phyloP scores from a whole-genome alignment of 2,329 filamentous ascomycete genomes.

The Verticillium dahliae region DNA sequence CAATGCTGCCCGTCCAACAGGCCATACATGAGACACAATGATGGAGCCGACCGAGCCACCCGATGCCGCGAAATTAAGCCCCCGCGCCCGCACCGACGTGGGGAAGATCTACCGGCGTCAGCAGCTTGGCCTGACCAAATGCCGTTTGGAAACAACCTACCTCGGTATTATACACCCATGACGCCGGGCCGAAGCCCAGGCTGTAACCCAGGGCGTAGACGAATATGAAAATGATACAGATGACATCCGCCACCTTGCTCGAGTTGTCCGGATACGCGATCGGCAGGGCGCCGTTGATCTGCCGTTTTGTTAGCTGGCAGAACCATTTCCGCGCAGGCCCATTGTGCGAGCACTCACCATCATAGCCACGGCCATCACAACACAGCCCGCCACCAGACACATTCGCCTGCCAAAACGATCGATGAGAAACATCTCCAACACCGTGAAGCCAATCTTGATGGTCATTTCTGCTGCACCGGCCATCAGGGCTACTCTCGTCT shows the following conservation, averaged over 20 bases:
- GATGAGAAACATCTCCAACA: slow-evolving; percentile 51
- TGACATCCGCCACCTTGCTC: slow-evolving; percentile 39
- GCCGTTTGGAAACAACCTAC: slow-evolving; percentile 18
- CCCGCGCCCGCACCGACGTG: slow-evolving; percentile 47
- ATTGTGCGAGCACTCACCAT: slow-evolving; percentile 29
- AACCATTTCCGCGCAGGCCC: background rate
- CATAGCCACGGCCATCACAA: slow-evolving; percentile 46
- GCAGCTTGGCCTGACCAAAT: too few relatives aligned
- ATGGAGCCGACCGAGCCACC: slow-evolving; percentile 50
- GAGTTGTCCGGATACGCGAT: slow-evolving; percentile 41
- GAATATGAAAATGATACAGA: slow-evolving; percentile 50
- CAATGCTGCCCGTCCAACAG: slow-evolving; percentile 41
- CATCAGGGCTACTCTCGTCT: slow-evolving; percentile 39
- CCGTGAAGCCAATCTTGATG: slow-evolving; percentile 47
- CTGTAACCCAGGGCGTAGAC: slow-evolving; percentile 53
- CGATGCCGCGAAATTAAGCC: slow-evolving; percentile 48
- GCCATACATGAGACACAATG: slow-evolving; percentile 48
- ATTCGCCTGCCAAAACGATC: slow-evolving; percentile 42
- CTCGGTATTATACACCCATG: slow-evolving; percentile 55
- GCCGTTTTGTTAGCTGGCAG: background rate
- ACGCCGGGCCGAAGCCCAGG: slow-evolving; percentile 48
- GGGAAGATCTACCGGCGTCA: slow-evolving; percentile 42
- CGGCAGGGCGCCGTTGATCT: slow-evolving; percentile 50
- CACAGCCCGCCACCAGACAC: slow-evolving; percentile 41
- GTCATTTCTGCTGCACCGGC: slow-evolving; percentile 51